Evolutionary conservation across 192 early-diverging fungal genomes (phyloP), one percentile per base, ranked within the genome.

Genomic region (Coemansia sp.): DNA sequence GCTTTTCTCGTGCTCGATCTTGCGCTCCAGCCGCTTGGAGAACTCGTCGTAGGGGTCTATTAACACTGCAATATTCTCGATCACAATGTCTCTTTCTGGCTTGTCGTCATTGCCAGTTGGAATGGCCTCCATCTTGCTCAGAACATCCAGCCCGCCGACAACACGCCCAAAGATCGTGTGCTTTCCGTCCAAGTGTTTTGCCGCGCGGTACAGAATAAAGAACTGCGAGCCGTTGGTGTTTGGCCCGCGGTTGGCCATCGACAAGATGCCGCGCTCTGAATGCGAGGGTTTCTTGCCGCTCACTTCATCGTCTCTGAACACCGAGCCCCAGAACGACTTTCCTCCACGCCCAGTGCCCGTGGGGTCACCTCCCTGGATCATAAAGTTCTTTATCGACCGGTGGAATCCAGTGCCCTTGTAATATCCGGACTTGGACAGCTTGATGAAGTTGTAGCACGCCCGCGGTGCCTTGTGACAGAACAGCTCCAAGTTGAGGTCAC

Each of bases 281-380:
- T 98, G 97, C 15, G 86, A 86, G 33, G 91, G 67, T 53, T 85
- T 89, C 30, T 86, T 81, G 53, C 29, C 53, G 7, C 21, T 21
- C 6, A 5, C 46, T 43, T 70, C 72, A 52, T 93, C 92, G 75
- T 92, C 90, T 23, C 77, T 75, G 58, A 93, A 93, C 28, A 84
- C 84, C 18, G 28, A 31, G 39, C 78, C 78, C 86, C 86, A 92
- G 67, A 59, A 85, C 26, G 87, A 91, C 75, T 87, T 85, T 10
- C 97, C 96, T 31, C 95, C 95, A 28, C 89, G 84, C 15, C 95
- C 95, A 13, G 93, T 98, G 25, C 90, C 94, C 3, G 96, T 97
- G 23, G 96, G 97, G 77, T 99, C 95, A 52, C 94, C 93, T 51
- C 94, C 95, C 86, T 99, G 97, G 34, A 99, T 87, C 93, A 99